A percentile compares a stretch with the other conserved stretches of the same genome.
Evolutionary conservation across 2,329 filamentous ascomycete species (phyloP).

Genomic region (Kalmusia sp.): DNA sequence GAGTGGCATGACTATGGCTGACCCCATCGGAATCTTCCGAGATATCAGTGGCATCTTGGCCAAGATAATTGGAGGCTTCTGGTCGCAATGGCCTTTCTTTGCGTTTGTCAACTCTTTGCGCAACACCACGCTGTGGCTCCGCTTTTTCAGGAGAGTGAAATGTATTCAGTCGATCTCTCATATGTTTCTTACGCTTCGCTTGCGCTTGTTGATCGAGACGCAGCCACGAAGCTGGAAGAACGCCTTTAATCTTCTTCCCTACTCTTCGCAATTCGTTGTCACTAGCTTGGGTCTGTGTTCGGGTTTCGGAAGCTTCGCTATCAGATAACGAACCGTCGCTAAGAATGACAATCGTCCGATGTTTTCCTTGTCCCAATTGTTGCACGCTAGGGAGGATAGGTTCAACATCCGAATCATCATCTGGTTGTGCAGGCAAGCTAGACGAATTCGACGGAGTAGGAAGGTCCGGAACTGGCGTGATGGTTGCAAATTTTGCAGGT

Average conservation of each 20-base stretch:
- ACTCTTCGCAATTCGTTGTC: constrained; percentile 43
- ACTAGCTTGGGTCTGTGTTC: constrained; percentile 41
- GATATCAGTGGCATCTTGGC: constrained; percentile 34
- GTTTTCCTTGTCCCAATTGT: constrained; percentile 18
- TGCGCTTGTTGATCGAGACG: constrained; percentile 53
- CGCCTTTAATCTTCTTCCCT: constrained; percentile 54
- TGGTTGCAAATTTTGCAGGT: constrained; percentile 5
- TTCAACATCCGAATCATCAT: constrained; percentile 31
- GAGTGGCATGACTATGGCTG: constrained; percentile 8
- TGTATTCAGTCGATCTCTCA: constrained; percentile 15
- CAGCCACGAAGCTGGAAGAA: constrained; percentile 59
- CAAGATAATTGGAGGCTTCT: constrained; percentile 1
- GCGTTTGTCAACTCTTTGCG: constrained; percentile 32
- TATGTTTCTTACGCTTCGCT: constrained; percentile 26
- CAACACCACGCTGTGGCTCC: constrained; percentile 43
- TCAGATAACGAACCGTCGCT: constrained; percentile 29
- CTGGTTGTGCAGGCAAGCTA: constrained; percentile 20
- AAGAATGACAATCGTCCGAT: constrained; percentile 23
- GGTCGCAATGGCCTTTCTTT: constrained; percentile 1
- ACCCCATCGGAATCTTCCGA: constrained; percentile 46
- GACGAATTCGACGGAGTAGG: constrained; percentile 44
- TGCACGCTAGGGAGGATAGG: constrained; percentile 20
- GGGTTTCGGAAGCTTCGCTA: constrained; percentile 26
- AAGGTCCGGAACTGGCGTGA: constrained; percentile 23
- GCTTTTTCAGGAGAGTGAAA: constrained; percentile 26